phyloP scores from a whole-genome alignment of 1,284 basidiomycete species.

The Baeospora myosura region DNA sequence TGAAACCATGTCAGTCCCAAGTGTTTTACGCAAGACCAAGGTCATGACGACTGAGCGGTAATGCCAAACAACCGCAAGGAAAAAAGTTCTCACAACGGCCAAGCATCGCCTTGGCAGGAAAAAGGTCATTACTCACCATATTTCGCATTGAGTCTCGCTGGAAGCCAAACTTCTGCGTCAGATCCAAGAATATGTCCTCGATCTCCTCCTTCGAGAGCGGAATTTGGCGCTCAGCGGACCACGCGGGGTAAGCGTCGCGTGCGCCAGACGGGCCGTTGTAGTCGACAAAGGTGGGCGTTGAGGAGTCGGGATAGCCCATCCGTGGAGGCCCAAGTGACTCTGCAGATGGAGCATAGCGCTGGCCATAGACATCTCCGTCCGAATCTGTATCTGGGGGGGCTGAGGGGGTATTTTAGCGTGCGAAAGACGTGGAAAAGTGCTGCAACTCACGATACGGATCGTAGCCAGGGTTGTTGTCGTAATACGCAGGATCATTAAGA shows the following conservation, averaged over 20 bases:
- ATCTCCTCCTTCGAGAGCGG: slow-evolving; percentile 98
- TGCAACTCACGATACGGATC: slow-evolving; percentile 53
- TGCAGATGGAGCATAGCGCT: slow-evolving; percentile 60
- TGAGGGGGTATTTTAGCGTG: slow-evolving; percentile 26
- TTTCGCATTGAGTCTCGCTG: slow-evolving; percentile 88
- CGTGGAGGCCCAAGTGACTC: slow-evolving; percentile 59
- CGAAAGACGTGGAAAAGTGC: slow-evolving; percentile 14
- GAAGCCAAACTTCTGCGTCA: slow-evolving; percentile 99
- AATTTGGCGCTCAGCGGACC: slow-evolving; percentile 88
- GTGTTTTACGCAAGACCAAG: too few species aligned
- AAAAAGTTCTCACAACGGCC: slow-evolving; percentile 2
- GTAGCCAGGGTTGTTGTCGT: slow-evolving; percentile 56
- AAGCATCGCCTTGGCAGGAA: slow-evolving; percentile 1
- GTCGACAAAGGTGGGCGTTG: slow-evolving; percentile 57
- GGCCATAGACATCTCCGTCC: slow-evolving; percentile 64
- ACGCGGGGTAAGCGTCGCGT: slow-evolving; percentile 85
- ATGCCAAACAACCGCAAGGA: slow-evolving; percentile 7
- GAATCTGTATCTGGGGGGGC: slow-evolving; percentile 71
- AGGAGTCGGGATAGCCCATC: slow-evolving; percentile 53
- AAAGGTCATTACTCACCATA: slow-evolving; percentile 52
- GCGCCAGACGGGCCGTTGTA: slow-evolving; percentile 39
- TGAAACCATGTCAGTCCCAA: too few species aligned
- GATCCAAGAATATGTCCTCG: slow-evolving; percentile 96
- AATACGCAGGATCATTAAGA: slow-evolving; percentile 49
- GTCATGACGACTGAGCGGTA: too few species aligned